Percentiles rank a stretch among this genome's conserved stretches.
Evolutionary conservation across 2,329 filamentous ascomycete genomes (phyloP).

Genomic region (Cladosporium sp.): DNA sequence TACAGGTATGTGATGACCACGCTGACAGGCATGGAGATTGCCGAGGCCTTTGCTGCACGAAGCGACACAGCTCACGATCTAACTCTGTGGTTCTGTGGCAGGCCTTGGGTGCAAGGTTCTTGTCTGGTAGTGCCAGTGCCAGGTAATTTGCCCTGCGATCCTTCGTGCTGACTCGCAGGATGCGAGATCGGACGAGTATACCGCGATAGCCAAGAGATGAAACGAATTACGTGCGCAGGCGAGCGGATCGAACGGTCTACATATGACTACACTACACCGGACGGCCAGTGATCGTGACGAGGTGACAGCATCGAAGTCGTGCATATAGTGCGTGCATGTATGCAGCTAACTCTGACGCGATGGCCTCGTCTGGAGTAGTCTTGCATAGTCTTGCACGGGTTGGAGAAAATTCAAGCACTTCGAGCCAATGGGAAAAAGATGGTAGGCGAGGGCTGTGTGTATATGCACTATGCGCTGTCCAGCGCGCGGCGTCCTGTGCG

Average conservation of each 20-base stretch:
- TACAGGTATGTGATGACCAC: neutral
- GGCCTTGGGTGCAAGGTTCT: neutral
- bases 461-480: constrained; percentile 6
- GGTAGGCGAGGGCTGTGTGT: constrained; percentile 4
- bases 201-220: neutral
- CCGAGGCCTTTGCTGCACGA: neutral
- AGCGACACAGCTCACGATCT: neutral
- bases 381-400: neutral
- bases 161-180: neutral
- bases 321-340: constrained; percentile 8
- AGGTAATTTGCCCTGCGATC: neutral
- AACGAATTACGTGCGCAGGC: neutral
- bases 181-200: neutral
- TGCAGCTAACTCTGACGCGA: constrained; percentile 9
- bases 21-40: constrained; percentile 5
- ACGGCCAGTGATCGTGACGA: neutral
- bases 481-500: neutral
- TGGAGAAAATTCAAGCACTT: neutral
- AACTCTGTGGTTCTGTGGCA: neutral
- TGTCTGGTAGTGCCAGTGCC: neutral
- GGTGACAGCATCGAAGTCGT: constrained; percentile 6
- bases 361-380: neutral
- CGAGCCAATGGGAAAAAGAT: constrained; percentile 1
- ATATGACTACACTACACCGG: neutral
- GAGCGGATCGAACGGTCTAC: constrained; percentile 1